These are phyloP conservation scores for Malbranchea cinnamomea DNA, from an alignment of 2,329 filamentous ascomycete genomes.

Conservation along the genomic window DNA sequence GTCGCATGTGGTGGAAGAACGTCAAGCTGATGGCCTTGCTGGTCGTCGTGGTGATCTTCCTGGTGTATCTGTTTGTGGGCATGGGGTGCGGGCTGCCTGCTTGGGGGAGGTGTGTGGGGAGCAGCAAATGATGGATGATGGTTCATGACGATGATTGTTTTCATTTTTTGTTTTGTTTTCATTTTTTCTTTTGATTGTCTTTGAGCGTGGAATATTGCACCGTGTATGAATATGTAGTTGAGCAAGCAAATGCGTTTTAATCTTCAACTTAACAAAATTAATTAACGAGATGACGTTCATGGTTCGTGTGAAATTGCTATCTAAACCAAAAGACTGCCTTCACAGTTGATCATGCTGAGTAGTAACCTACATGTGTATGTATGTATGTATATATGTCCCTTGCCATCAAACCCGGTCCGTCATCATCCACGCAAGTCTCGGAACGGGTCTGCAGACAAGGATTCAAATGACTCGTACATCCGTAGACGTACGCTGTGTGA, in stretches of 20 bases:
- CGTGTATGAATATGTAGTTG: not conserved
- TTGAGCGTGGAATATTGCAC: not conserved
- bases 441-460: slow-evolving; percentile 29
- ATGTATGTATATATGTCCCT: slow-evolving; percentile 19
- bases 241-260: too few relatives aligned
- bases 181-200: not conserved
- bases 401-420: slow-evolving; percentile 27
- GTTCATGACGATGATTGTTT: not conserved
- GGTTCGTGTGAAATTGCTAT: too few relatives aligned
- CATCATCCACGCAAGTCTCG: slow-evolving; percentile 16
- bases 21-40: slow-evolving; percentile 82
- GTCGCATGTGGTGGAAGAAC: slow-evolving; percentile 99
- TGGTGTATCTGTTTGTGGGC: slow-evolving; percentile 56
- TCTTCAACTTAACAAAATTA: too few relatives aligned
- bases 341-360: too few relatives aligned
- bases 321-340: too few relatives aligned
- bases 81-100: slow-evolving; percentile 57
- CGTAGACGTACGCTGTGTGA: too few relatives aligned
- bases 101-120: slow-evolving; percentile 31
- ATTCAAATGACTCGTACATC: slow-evolving; percentile 5
- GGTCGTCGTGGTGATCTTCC: slow-evolving; percentile 51
- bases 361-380: slow-evolving; percentile 3
- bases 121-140: not conserved
- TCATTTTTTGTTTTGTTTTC: not conserved
- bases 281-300: too few relatives aligned